Evolutionary conservation across 1,284 basidiomycete genomes (phyloP).

Genomic region (Leucocoprinus gongylophorus): DNA sequence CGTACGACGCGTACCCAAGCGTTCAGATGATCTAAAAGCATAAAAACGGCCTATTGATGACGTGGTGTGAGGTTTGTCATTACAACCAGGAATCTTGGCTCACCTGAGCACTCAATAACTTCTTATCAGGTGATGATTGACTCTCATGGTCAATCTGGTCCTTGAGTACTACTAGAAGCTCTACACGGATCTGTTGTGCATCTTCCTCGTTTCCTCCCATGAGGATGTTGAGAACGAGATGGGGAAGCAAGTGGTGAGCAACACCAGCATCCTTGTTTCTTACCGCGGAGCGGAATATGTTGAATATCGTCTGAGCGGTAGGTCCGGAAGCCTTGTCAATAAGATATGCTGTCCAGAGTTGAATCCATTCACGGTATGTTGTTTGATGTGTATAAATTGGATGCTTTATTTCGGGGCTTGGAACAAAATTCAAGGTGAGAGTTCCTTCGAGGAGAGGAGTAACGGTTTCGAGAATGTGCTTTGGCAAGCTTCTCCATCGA

Average conservation of each 20-base stretch:
- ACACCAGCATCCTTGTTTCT: conserved; percentile 88
- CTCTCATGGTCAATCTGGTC: conserved; percentile 75
- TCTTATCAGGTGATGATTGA: conserved; percentile 64
- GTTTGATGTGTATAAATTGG: conserved; percentile 75
- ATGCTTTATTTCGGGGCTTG: conserved; percentile 36
- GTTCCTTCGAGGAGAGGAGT: conserved; percentile 80
- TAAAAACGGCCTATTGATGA: conserved; percentile 73
- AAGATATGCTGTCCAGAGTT: conserved; percentile 84
- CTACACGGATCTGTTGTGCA: conserved; percentile 60
- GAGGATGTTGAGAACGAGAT: conserved; percentile 84
- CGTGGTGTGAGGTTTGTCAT: not conserved
- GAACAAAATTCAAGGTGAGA: conserved; percentile 45
- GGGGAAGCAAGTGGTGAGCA: conserved; percentile 86
- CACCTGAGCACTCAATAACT: conserved; percentile 84
- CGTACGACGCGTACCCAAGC: conserved; percentile 77
- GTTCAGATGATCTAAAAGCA: conserved; percentile 91
- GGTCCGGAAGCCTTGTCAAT: conserved; percentile 59
- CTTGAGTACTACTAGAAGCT: conserved; percentile 78
- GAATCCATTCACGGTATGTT: conserved; percentile 96
- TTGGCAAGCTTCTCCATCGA: conserved; percentile 76
- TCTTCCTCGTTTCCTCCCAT: conserved; percentile 68
- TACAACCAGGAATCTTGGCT: conserved; percentile 5
- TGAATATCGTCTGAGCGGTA: conserved; percentile 66
- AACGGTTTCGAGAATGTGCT: conserved; percentile 83
- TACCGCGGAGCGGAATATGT: conserved; percentile 73